These are phyloP conservation scores for Ophiocordyceps australis DNA, from an alignment of 2,329 filamentous ascomycete genomes.

Conservation along the genomic window DNA sequence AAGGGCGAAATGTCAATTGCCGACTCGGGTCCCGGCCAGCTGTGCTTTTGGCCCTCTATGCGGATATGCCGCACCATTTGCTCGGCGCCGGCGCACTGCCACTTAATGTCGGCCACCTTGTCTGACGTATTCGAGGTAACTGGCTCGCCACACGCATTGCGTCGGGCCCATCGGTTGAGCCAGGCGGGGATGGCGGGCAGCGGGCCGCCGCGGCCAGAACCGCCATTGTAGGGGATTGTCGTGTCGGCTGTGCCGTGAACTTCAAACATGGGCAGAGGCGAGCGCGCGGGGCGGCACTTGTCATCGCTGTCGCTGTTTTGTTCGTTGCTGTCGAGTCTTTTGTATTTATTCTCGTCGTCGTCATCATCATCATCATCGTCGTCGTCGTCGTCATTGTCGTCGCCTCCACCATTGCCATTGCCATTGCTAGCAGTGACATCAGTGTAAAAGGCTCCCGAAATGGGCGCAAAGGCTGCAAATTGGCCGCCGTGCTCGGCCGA, in stretches of 20 bases:
- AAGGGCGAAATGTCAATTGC: too few relatives aligned
- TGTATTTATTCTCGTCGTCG: too few relatives aligned
- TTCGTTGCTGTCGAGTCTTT: too few relatives aligned
- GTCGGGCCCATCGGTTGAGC: conserved; percentile 16
- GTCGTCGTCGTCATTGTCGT: too few relatives aligned
- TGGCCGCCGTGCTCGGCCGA: conserved; percentile 13
- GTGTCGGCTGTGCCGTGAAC: conserved; percentile 29
- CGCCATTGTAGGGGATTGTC: conserved; percentile 25
- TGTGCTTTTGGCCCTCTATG: too few relatives aligned
- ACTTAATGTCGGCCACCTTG: too few relatives aligned
- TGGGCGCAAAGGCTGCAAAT: conserved; percentile 21
- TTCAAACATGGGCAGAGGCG: conserved; percentile 27
- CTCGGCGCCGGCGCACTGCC: too few relatives aligned
- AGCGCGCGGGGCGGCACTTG: conserved; percentile 14
- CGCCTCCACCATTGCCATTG: too few relatives aligned
- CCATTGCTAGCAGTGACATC: too few relatives aligned
- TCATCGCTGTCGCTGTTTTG: conserved; percentile 5
- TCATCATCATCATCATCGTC: too few relatives aligned
- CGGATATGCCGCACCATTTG: too few relatives aligned
- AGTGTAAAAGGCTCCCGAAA: conserved; percentile 22
- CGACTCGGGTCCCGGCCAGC: too few relatives aligned
- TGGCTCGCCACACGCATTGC: conserved; percentile 5
- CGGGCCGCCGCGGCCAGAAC: conserved; percentile 17
- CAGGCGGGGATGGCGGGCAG: conserved; percentile 23
- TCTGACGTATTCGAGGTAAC: conserved; percentile 1